These are phyloP conservation scores for Moesziomyces sp. DNA, from an alignment of 1,284 basidiomycete species.

Conservation along the genomic window DNA sequence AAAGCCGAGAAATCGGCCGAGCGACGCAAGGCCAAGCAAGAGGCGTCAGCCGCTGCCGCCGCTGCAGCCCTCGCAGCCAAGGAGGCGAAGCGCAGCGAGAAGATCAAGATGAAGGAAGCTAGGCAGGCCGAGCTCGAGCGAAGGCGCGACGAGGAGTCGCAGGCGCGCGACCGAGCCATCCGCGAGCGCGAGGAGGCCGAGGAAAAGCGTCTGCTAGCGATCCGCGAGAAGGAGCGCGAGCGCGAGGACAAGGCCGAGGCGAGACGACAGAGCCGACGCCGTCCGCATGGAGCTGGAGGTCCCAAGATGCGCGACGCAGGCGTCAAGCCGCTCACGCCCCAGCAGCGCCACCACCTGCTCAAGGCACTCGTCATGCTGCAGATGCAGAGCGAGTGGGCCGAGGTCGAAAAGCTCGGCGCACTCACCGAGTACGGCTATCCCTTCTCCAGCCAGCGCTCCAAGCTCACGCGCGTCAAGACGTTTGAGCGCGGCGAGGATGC, in stretches of 20 bases:
- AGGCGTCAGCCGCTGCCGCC: slow-evolving; percentile 46
- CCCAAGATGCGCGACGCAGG: slow-evolving; percentile 23
- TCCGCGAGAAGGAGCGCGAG: slow-evolving; percentile 33
- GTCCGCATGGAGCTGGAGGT: slow-evolving; percentile 28
- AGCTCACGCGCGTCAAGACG: slow-evolving; percentile 54
- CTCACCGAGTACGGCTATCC: slow-evolving; percentile 64
- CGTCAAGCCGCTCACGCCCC: slow-evolving; percentile 50
- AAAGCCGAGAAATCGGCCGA: slow-evolving; percentile 31
- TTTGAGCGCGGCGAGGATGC: slow-evolving; percentile 43
- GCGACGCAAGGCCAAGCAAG: slow-evolving; percentile 36
- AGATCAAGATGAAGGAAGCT: slow-evolving; percentile 34
- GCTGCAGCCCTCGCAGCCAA: slow-evolving; percentile 44
- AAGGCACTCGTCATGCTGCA: slow-evolving; percentile 64
- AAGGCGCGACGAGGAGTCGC: slow-evolving; percentile 37
- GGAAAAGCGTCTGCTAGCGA: slow-evolving; percentile 32
- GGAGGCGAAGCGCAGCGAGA: slow-evolving; percentile 42
- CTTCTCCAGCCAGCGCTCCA: slow-evolving; percentile 52
- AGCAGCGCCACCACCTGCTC: slow-evolving; percentile 64
- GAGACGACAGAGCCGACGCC: slow-evolving; percentile 34
- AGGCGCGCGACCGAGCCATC: slow-evolving; percentile 36
- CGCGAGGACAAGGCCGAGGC: slow-evolving; percentile 38
- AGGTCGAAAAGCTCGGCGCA: slow-evolving; percentile 59
- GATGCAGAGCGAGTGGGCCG: slow-evolving; percentile 61
- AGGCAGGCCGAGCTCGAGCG: slow-evolving; percentile 35
- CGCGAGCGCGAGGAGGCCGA: slow-evolving; percentile 45